These are phyloP conservation scores for Alliaria petiolata DNA, from an alignment of 345 rosid species.

Conservation along the genomic window DNA sequence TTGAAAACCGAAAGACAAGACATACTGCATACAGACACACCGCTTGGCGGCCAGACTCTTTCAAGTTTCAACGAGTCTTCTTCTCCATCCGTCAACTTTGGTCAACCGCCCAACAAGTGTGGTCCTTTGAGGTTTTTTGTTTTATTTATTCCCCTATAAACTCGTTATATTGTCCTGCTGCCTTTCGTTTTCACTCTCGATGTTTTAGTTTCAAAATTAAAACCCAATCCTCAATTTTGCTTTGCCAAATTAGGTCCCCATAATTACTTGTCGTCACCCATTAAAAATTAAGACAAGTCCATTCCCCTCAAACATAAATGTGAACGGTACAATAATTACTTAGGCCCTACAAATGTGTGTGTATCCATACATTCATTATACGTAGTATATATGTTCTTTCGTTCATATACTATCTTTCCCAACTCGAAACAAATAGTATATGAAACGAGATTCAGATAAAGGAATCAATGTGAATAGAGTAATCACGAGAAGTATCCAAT, in stretches of 20 bases:
- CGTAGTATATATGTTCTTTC: background rate
- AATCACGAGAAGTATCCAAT: slow-evolving; percentile 28
- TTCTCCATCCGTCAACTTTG: slow-evolving; percentile 14
- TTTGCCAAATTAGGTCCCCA: background rate
- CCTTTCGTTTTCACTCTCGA: background rate
- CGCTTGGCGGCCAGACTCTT: background rate
- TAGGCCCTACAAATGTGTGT: slow-evolving; percentile 3
- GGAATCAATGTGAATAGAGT: slow-evolving; percentile 2
- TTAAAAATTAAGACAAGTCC: slow-evolving; percentile 9
- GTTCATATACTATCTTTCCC: background rate
- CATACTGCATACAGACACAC: background rate
- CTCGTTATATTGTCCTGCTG: background rate
- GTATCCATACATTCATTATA: background rate
- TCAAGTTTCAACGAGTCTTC: background rate
- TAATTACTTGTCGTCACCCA: background rate
- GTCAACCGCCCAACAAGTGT: background rate
- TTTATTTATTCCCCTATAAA: background rate
- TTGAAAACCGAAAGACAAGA: background rate
- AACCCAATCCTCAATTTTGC: background rate
- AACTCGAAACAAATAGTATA: background rate
- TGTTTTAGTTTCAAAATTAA: background rate
- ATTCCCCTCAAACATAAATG: background rate
- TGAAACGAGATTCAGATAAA: slow-evolving; percentile 1
- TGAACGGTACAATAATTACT: slow-evolving; percentile 6
- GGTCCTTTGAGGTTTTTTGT: background rate